Evolutionary conservation across 805 yeast species (phyloP).

Genomic region (Spencermartinsiella europaea): DNA sequence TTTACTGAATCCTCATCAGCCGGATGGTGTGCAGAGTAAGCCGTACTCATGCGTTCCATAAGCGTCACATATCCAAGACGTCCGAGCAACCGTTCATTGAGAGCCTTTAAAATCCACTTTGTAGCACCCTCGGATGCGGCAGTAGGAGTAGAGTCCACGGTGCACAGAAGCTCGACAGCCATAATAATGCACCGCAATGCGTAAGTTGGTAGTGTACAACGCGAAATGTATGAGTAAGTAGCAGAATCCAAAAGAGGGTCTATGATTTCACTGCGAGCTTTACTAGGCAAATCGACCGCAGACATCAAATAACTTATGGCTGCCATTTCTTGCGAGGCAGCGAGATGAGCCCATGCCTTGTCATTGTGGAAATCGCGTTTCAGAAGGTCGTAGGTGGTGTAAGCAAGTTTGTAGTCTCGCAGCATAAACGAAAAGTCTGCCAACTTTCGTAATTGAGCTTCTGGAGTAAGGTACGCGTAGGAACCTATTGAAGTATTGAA

Average conservation of each 20-base stretch:
- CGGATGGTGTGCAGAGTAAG: slow-evolving; percentile 35
- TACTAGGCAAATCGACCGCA: slow-evolving; percentile 30
- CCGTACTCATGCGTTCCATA: slow-evolving; percentile 50
- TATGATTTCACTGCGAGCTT: slow-evolving; percentile 48
- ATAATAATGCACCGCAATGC: slow-evolving; percentile 64
- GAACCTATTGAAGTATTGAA: slow-evolving; percentile 43
- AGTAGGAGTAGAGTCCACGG: slow-evolving; percentile 36
- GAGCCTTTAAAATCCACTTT: slow-evolving; percentile 42
- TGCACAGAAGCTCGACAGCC: slow-evolving; percentile 62
- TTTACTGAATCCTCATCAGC: slow-evolving; percentile 10
- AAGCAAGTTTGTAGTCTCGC: slow-evolving; percentile 82
- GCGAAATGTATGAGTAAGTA: slow-evolving; percentile 66
- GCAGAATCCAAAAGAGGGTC: slow-evolving; percentile 66
- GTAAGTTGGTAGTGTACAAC: slow-evolving; percentile 64
- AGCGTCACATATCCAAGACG: slow-evolving; percentile 45
- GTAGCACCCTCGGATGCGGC: slow-evolving; percentile 43
- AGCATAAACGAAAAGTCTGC: slow-evolving; percentile 93
- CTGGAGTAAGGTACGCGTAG: slow-evolving; percentile 60
- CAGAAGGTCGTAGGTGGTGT: slow-evolving; percentile 73
- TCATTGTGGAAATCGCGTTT: slow-evolving; percentile 72
- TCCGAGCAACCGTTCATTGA: slow-evolving; percentile 35
- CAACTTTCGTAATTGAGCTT: slow-evolving; percentile 68
- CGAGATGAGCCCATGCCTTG: slow-evolving; percentile 74
- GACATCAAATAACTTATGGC: slow-evolving; percentile 67
- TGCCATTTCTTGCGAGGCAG: slow-evolving; percentile 86